Conservation (phyloP, 2,329 filamentous ascomycete genomes). For the Cercospora brassicicola region DNA sequence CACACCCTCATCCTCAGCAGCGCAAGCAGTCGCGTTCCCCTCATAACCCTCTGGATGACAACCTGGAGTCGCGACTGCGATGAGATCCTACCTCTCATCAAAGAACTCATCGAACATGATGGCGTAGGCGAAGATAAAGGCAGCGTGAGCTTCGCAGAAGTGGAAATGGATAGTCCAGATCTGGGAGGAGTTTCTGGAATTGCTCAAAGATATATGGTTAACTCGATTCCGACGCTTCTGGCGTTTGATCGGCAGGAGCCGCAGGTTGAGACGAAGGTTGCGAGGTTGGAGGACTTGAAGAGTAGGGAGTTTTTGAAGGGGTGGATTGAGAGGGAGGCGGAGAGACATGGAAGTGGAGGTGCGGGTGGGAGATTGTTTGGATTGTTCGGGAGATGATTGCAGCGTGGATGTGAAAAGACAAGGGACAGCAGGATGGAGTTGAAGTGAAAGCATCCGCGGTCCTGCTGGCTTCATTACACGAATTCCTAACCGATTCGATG, state of each 20-base stretch:
- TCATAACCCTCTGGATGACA: constrained; percentile 54
- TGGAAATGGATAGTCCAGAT: constrained; percentile 50
- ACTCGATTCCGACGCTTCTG: constrained; percentile 51
- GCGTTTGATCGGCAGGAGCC: constrained; percentile 53
- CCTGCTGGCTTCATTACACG: neutral
- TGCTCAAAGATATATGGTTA: constrained; percentile 48
- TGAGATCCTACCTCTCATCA: constrained; percentile 45
- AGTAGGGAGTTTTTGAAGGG: constrained; percentile 46
- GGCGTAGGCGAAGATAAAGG: constrained; percentile 48
- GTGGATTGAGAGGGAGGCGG: constrained; percentile 52
- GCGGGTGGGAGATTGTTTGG: constrained; percentile 46
- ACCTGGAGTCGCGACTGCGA: constrained; percentile 51
- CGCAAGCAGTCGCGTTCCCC: constrained; percentile 45
- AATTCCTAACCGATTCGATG: neutral
- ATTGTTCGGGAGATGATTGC: constrained; percentile 31
- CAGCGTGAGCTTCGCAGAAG: constrained; percentile 50
- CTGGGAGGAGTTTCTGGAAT: constrained; percentile 42
- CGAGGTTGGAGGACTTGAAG: constrained; percentile 48
- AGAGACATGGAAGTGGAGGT: constrained; percentile 48
- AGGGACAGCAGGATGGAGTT: neutral
- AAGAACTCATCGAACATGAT: constrained; percentile 46
- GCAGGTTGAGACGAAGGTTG: constrained; percentile 50
- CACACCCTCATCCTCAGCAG: constrained; percentile 51
- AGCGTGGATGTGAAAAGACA: neutral
- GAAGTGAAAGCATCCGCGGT: neutral